A percentile compares a stretch with the other conserved stretches of the same genome.
Evolutionary conservation across 2,329 filamentous ascomycete species (phyloP).

Genomic region (Escovopsis sp.): DNA sequence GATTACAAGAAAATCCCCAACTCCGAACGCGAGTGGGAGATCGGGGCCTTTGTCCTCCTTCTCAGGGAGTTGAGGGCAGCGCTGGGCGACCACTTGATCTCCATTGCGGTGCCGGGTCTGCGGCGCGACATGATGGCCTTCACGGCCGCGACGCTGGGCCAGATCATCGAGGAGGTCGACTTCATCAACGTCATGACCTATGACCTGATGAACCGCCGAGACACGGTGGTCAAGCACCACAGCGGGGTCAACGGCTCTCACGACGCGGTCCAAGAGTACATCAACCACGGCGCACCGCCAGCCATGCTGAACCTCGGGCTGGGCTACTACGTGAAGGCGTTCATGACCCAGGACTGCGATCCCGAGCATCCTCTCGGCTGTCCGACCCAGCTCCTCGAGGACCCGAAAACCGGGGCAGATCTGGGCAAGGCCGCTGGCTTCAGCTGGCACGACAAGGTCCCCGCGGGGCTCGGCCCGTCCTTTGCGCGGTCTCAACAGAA

Average conservation of each 20-base stretch:
- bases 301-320: slow-evolving; percentile 47
- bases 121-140: slow-evolving; percentile 53
- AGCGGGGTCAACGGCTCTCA: slow-evolving; percentile 43
- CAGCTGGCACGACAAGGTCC: slow-evolving; percentile 43
- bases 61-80: slow-evolving; percentile 41
- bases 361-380: slow-evolving; percentile 35
- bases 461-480: slow-evolving; percentile 37
- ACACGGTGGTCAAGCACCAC: slow-evolving; percentile 49
- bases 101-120: slow-evolving; percentile 53
- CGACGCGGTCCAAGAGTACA: slow-evolving; percentile 42
- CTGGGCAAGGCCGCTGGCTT: slow-evolving; percentile 42
- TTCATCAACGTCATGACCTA: slow-evolving; percentile 58
- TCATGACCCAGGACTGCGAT: slow-evolving; percentile 32
- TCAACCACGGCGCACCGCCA: slow-evolving; percentile 35
- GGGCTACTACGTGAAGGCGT: slow-evolving; percentile 55
- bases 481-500: slow-evolving; percentile 39
- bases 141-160: slow-evolving; percentile 39
- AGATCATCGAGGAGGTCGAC: slow-evolving; percentile 45
- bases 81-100: slow-evolving; percentile 47
- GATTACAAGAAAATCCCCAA: slow-evolving; percentile 55
- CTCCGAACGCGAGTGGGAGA: slow-evolving; percentile 42
- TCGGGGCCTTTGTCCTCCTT: slow-evolving; percentile 47
- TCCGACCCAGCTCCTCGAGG: slow-evolving; percentile 40
- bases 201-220: slow-evolving; percentile 55
- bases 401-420: slow-evolving; percentile 41